A percentile compares a stretch with the other conserved stretches of the same genome.
Conservation (phyloP, 2,329 filamentous ascomycete genomes). For the Trichoderma polysporum region DNA sequence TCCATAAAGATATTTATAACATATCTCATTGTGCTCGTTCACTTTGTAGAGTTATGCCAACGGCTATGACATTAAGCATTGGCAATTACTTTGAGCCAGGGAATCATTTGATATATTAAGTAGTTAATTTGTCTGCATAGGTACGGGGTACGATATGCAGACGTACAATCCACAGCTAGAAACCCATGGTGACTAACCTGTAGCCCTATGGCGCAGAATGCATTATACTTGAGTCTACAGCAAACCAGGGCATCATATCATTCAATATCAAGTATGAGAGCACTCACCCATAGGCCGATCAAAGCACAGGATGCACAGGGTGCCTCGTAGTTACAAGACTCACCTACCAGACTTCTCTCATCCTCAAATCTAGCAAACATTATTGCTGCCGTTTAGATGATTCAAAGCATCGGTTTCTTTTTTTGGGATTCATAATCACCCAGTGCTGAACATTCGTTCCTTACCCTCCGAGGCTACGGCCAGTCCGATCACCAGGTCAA, state of each 20-base stretch:
- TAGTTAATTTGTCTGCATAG: too few species aligned
- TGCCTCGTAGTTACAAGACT: background rate
- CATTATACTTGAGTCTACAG: background rate
- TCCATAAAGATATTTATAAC: too few species aligned
- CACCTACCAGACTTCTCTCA: background rate
- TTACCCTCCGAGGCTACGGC: background rate
- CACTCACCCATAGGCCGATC: background rate
- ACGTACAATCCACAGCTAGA: background rate
- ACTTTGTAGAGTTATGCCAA: too few species aligned
- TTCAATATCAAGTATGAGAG: background rate
- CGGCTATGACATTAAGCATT: too few species aligned
- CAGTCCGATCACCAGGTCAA: too few species aligned
- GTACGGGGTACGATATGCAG: background rate
- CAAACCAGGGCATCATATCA: background rate
- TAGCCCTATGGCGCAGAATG: background rate
- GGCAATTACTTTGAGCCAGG: too few species aligned
- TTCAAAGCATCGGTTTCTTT: too few species aligned
- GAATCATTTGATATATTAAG: too few species aligned
- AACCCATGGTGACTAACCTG: too few species aligned
- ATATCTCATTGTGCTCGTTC: too few species aligned
- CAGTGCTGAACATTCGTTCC: background rate
- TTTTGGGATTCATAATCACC: background rate
- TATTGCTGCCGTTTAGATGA: too few species aligned
- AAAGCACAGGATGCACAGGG: too few species aligned
- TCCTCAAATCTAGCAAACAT: background rate